Evolutionary conservation across 2,329 filamentous ascomycete species (phyloP), one percentile per base, ranked within the genome.

Genomic region (Clarireedia sp.): DNA sequence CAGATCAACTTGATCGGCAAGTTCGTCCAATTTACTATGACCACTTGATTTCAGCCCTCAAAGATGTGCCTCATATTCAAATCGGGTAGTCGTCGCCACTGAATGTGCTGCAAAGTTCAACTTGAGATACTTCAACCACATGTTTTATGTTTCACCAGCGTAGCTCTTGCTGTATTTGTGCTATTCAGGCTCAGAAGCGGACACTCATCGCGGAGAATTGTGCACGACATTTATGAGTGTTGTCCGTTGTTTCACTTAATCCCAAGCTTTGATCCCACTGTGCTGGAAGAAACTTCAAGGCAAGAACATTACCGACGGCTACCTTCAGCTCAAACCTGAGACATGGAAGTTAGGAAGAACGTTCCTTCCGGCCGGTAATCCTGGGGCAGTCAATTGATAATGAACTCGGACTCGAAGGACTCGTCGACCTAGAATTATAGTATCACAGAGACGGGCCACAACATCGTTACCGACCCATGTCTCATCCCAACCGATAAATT

Each of bases 381-480:
- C 33, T 48, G 24, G 29, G 38, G 38, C 51, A 40, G n/a, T 41
- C 17, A 5, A 12, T 26, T 29, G 2, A 44, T 38, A 38, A 17
- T 48, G 17, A 40, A 48, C 21, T 23, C 26, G 43, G n/a, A 12
- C n/a, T 29, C 21, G 16, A 40, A 48, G 47, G 33, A 3, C 12
- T 54, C 33, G 29, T 48, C 26, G 33, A 16, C 21, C 6, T 29
- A 36, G 33, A 54, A 24, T 16, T 29, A 17, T 48, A 36, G 51
- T 54, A 6, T 40, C 51, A 54, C 51, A 5, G 17, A 14, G 33
- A 23, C 51, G 51, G 51, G 45, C 36, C 44, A 48, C 51, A 40
- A 23, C 51, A 48, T 54, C 44, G 23, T 45, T 54, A 29, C 51
- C 51, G 44, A 21, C 38, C 44, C 51, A 54, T 54, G 51, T 54